Evolutionary conservation across 2,329 filamentous ascomycete genomes (phyloP), one percentile per base, ranked within the genome.

Genomic region (Alternaria dauci): DNA sequence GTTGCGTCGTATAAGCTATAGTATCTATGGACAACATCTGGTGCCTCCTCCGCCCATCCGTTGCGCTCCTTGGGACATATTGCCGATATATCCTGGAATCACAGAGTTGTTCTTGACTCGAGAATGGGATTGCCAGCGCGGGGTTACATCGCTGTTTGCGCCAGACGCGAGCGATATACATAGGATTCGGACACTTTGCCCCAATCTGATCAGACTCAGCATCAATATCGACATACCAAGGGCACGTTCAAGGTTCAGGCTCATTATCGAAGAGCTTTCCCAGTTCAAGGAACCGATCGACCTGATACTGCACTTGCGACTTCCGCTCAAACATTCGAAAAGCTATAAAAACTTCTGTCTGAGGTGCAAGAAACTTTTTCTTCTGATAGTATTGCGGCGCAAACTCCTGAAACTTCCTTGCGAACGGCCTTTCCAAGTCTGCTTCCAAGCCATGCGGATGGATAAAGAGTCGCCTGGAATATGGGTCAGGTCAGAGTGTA

Each of bases 231-330:
- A 30, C n/a, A 18, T 58, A 18, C 16, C 25, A 23, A 16, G 28
- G n/a, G 18, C 9, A 9, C n/a, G 6, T 20, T 39, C 38, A 23
- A 20, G 50, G 41, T 34, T 38, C 12, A 8, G 26, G 9, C 30
- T 34, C 23, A 14, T 58, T 8, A 11, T 58, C 8, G 25, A 47
- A 25, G 55, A 58, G 30, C 26, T 58, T 8, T 41, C 55, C 16
- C 55, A 16, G 9, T 58, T 58, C 25, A 25, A 44, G 12, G 18
- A 42, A 32, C 28, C 48, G 6, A 44, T 53, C 9, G 39, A 41
- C 5, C 39, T 58, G 16, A 11, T 28, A 23, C 20, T 58, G 18
- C 32, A 53, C 20, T 14, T 58, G n/a, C 55, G 52, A 23, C 18
- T 53, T 11, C 18, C 23, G 16, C 23, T 26, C 50, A 18, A 41